Evolutionary conservation across 352 stramenopile genomes (phyloP).

Genomic region (Phytopythium cucurbitacearum): DNA sequence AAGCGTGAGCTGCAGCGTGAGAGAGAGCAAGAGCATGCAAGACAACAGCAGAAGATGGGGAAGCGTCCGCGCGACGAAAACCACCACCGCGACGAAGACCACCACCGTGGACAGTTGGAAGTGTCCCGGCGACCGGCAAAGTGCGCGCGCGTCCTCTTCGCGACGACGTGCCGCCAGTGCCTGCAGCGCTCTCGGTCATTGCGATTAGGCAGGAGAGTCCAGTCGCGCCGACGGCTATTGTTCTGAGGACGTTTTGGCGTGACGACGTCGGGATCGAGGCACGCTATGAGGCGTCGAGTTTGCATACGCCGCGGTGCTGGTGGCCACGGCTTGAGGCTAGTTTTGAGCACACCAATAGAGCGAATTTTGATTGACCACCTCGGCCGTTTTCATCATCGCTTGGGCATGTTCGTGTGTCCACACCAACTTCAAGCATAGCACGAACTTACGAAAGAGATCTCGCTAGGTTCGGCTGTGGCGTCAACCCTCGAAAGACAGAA

Average conservation of each 20-base stretch:
- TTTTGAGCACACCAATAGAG: no score
- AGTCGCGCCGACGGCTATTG: background rate
- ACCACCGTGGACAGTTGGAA: background rate
- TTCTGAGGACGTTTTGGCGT: no score
- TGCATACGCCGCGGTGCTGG: no score
- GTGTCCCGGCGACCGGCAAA: constrained; percentile 8
- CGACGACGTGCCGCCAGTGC: constrained; percentile 4
- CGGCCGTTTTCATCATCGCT: no score
- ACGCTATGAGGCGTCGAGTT: no score
- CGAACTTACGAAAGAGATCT: background rate
- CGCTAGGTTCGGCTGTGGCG: constrained; percentile 2
- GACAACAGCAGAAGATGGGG: constrained; percentile 7
- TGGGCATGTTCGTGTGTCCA: no score
- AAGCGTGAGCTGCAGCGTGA: constrained; percentile 50
- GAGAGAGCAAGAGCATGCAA: constrained; percentile 9
- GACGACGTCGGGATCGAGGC: no score
- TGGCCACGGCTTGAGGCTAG: no score
- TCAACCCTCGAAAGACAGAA: background rate
- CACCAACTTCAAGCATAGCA: no score
- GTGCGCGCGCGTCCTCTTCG: constrained; percentile 14
- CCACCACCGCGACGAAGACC: constrained; percentile 9
- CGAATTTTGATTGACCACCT: no score
- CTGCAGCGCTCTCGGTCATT: constrained; percentile 3
- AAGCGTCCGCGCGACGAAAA: constrained; percentile 18
- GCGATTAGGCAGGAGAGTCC: constrained; percentile 2